Percentiles rank a stretch among this genome's conserved stretches.
Conservation (phyloP, 805 yeast species). For the Debaryomyces prosopidis region DNA sequence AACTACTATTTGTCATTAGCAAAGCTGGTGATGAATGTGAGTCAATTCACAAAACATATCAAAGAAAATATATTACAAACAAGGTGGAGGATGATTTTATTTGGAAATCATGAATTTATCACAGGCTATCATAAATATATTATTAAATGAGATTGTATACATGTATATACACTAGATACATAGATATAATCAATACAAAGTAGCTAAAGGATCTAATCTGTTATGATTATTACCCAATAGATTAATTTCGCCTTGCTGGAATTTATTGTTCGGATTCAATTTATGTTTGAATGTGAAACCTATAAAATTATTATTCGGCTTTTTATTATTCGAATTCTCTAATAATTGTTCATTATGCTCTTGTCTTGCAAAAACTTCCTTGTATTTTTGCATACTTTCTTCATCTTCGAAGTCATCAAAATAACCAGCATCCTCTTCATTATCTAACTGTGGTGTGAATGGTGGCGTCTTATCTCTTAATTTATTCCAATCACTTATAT, state of each 20-base stretch:
- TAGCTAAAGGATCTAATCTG: slow-evolving; percentile 44
- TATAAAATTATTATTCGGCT: slow-evolving; percentile 60
- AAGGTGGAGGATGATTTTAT: slow-evolving; percentile 55
- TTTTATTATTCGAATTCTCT: slow-evolving; percentile 55
- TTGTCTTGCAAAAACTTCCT: slow-evolving; percentile 93
- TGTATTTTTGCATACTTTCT: slow-evolving; percentile 95
- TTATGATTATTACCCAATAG: slow-evolving; percentile 25
- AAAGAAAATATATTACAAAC: slow-evolving; percentile 46
- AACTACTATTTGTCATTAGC: slow-evolving; percentile 55
- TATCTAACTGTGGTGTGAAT: slow-evolving; percentile 93
- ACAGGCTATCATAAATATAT: not conserved
- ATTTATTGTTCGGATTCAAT: slow-evolving; percentile 53
- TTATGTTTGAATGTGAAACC: slow-evolving; percentile 96
- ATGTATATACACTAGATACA: not conserved
- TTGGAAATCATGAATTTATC: slow-evolving; percentile 44
- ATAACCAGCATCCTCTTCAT: slow-evolving; percentile 97
- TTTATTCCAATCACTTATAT: slow-evolving; percentile 68
- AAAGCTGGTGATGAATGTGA: slow-evolving; percentile 50
- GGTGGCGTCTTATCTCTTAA: slow-evolving; percentile 82
- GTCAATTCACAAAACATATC: slow-evolving; percentile 42
- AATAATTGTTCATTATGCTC: slow-evolving; percentile 80
- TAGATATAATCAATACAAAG: slow-evolving; percentile 30
- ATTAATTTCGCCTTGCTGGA: slow-evolving; percentile 37
- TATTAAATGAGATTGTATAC: too few species aligned
- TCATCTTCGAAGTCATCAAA: slow-evolving; percentile 97